These are phyloP conservation scores for Dictyophora rubrovolvata DNA, from an alignment of 768 basidiomycete genomes.

Conservation along the genomic window DNA sequence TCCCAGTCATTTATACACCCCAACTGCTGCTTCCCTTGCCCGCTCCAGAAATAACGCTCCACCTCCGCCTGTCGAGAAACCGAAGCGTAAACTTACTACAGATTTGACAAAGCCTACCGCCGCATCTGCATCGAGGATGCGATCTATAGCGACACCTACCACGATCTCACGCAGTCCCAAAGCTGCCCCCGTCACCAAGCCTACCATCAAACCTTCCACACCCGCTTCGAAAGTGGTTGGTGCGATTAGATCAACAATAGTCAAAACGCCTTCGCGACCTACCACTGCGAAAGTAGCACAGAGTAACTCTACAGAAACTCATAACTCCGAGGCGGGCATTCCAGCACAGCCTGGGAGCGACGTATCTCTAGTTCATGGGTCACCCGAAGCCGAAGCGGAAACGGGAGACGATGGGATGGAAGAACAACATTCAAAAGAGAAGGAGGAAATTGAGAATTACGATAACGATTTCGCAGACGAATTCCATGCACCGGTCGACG, in stretches of 20 bases:
- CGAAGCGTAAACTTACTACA: constrained; percentile 48
- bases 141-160: constrained; percentile 23
- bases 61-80: constrained; percentile 26
- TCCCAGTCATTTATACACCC: constrained; percentile 64
- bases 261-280: background rate
- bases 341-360: background rate
- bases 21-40: constrained; percentile 76
- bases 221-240: constrained; percentile 16
- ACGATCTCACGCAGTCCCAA: constrained; percentile 19
- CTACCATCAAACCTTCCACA: constrained; percentile 14
- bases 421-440: constrained; percentile 5
- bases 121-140: constrained; percentile 57
- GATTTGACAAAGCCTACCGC: constrained; percentile 76
- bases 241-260: constrained; percentile 9
- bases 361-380: background rate
- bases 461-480: constrained; percentile 16
- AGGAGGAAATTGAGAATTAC: constrained; percentile 20
- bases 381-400: constrained; percentile 6
- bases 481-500: constrained; percentile 12
- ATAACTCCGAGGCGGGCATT: background rate
- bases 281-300: background rate
- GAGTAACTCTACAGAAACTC: background rate
- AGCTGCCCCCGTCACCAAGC: constrained; percentile 12
- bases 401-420: background rate
- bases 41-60: constrained; percentile 45